Base-by-base conservation (phyloP, 257 asterid species). In the Avicennia marina region DNA sequence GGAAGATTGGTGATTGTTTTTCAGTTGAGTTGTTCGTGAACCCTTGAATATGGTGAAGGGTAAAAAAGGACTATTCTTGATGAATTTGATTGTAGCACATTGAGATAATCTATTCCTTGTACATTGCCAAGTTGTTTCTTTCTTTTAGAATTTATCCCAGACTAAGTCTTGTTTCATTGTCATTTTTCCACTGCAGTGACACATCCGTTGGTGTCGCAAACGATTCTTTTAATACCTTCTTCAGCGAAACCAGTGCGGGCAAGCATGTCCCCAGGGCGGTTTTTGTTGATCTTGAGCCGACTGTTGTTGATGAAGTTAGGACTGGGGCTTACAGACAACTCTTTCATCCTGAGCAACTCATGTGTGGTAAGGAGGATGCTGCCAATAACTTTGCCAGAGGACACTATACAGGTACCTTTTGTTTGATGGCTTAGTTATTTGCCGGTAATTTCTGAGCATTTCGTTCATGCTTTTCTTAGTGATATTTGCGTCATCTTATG, bases 321-420 rank as follows among this genome's bases (percentile, higher is more conserved):
- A 89, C 97, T 2, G 97, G 97, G 1, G 74, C 94, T 8, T 89
- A 89, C 58, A 94, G 95, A 21, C 97, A 85, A 70, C 78, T 89
- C 0, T 89, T 89, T 76, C 97, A 89, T 73, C 97, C 97, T 29
- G 97, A 89, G 24, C 97, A 89, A 25, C 97, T 89, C 64, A 89
- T 89, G 69, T 77, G 86, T 52, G 97, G 97, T 51, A 89, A 89
- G 67, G 97, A 89, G 53, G 97, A 89, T 24, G 97, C 97, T 0
- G 97, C 97, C 11, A 89, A 89, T 77, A 89, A 89, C 81, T 89
- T 89, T 56, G 95, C 97, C 33, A 76, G 97, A 56, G 97, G 97
- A 2, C 97, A 89, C 60, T 89, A 89, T 64, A 89, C 96, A 26
- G 96, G 96, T 85, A 29, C 8, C 8, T 29, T 8, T 29, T 29